Conservation (phyloP, 805 yeast species). For the Cyberlindnera mrakii region DNA sequence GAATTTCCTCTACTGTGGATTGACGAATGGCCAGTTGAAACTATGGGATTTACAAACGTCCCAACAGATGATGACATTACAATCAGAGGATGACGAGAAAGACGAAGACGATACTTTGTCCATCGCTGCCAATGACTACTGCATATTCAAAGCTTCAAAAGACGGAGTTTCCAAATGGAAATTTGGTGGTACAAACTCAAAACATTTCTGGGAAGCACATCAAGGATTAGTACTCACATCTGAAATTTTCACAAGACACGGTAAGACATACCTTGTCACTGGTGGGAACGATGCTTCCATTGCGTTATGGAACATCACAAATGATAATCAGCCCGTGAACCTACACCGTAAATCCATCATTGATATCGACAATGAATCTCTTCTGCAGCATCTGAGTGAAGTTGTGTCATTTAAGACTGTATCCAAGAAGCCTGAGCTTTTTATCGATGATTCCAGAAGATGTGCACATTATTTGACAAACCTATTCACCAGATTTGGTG, state of each 20-base stretch:
- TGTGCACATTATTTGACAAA: conserved; percentile 74
- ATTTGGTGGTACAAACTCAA: conserved; percentile 35
- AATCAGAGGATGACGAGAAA: conserved; percentile 25
- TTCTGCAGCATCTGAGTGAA: conserved; percentile 55
- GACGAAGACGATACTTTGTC: conserved; percentile 47
- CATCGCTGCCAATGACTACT: conserved; percentile 47
- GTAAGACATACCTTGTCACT: conserved; percentile 45
- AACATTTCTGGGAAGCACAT: conserved; percentile 45
- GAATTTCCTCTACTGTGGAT: conserved; percentile 77
- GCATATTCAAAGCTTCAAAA: conserved; percentile 53
- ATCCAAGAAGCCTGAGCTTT: conserved; percentile 62
- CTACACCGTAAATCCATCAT: conserved; percentile 11
- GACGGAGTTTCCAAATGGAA: conserved; percentile 46
- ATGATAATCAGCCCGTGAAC: conserved; percentile 1
- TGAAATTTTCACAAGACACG: conserved; percentile 36
- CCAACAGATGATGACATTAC: conserved; percentile 50
- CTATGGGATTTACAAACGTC: conserved; percentile 84
- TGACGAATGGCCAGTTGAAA: conserved; percentile 66
- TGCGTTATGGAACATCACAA: conserved; percentile 60
- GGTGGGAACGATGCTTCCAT: conserved; percentile 70
- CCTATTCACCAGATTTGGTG: conserved; percentile 64
- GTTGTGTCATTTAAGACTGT: conserved; percentile 72
- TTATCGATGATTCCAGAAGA: conserved; percentile 72
- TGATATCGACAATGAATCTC: conserved; percentile 48
- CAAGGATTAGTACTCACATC: conserved; percentile 55